Evolutionary conservation across 2,329 filamentous ascomycete species (phyloP).

Genomic region (Leptoxyphium fumago): DNA sequence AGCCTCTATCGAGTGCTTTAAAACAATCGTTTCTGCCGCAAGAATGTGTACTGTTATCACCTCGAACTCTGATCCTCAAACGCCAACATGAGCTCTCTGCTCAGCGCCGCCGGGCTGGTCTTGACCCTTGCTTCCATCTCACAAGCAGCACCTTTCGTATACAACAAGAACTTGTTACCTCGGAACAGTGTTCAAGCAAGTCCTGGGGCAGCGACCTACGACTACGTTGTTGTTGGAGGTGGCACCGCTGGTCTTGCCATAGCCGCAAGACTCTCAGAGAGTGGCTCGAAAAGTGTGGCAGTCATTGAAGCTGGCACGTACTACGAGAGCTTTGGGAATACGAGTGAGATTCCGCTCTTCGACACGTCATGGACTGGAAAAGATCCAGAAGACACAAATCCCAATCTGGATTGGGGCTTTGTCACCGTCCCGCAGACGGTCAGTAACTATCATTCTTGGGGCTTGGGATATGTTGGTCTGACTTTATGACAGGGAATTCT

Average conservation of each 20-base stretch:
- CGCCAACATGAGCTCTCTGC: too few species aligned
- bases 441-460: too few species aligned
- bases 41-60: too few species aligned
- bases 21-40: too few species aligned
- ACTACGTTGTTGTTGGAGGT: conserved; percentile 7
- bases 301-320: conserved; percentile 8
- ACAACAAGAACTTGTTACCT: conserved; percentile 16
- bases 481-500: too few species aligned
- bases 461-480: too few species aligned
- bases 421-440: conserved; percentile 15
- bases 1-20: too few species aligned
- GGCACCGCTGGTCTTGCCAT: conserved; percentile 10
- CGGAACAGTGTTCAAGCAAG: too few species aligned
- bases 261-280: conserved; percentile 8
- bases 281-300: conserved; percentile 3
- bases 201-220: too few species aligned
- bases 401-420: conserved; percentile 16
- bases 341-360: conserved; percentile 1
- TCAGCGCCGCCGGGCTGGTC: too few species aligned
- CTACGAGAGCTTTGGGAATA: conserved; percentile 4
- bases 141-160: conserved; percentile 23
- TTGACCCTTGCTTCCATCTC: conserved; percentile 26
- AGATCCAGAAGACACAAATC: conserved; percentile 7
- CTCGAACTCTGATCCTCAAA: too few species aligned
- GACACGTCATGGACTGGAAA: neutral